Evolutionary conservation across 192 early-diverging fungal species (phyloP).

Genomic region (Backusella parvicylindrica): DNA sequence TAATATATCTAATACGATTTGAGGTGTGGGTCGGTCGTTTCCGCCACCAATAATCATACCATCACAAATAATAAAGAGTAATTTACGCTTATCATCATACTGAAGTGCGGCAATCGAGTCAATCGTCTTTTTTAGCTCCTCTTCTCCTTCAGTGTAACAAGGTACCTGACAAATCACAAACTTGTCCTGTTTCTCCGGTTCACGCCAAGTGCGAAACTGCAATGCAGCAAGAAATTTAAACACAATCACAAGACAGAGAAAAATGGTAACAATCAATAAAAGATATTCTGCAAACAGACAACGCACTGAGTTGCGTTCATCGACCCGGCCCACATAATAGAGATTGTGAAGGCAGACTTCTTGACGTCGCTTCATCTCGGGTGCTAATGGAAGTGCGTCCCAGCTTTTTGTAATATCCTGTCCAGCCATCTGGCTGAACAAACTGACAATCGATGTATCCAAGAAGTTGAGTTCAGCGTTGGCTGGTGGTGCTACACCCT

Average conservation of each 20-base stretch:
- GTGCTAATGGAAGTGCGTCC: constrained; percentile 50
- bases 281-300: constrained; percentile 86
- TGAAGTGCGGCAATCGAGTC: constrained; percentile 63
- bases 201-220: constrained; percentile 56
- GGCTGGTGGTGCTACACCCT: constrained; percentile 29
- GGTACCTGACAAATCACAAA: constrained; percentile 78
- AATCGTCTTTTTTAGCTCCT: constrained; percentile 66
- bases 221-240: constrained; percentile 75
- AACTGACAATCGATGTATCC: constrained; percentile 49
- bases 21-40: constrained; percentile 76
- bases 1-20: constrained; percentile 76
- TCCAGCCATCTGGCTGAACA: constrained; percentile 63
- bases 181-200: constrained; percentile 65
- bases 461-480: constrained; percentile 54
- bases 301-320: constrained; percentile 71
- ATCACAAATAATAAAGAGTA: constrained; percentile 72
- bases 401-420: constrained; percentile 60
- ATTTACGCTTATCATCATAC: constrained; percentile 81
- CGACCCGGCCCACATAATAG: constrained; percentile 85
- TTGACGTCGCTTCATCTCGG: constrained; percentile 42
- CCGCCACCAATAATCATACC: constrained; percentile 79
- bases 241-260: constrained; percentile 79
- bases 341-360: constrained; percentile 76
- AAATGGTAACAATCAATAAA: constrained; percentile 70
- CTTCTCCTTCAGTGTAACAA: constrained; percentile 82